Evolutionary conservation across 495 filamentous ascomycete species (phyloP), one percentile per base, ranked within the genome.

Genomic region (Neurospora sp.): DNA sequence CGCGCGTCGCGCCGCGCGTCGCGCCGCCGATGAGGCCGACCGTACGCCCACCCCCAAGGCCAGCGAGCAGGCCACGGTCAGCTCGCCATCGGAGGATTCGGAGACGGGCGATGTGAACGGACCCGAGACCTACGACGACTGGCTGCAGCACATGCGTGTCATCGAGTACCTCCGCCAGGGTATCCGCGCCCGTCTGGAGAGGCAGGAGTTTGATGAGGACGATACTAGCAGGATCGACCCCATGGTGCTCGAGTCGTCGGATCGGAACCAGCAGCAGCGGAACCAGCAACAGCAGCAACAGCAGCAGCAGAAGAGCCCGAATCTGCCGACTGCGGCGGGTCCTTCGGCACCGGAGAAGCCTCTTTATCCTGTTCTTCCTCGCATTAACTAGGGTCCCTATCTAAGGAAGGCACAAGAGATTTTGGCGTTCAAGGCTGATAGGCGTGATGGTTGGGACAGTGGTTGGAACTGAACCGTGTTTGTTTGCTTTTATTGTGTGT

Each of bases 71-170:
- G 65, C 71, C 31, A 68, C 80, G 20, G 82, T 82, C 73, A 78
- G 82, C 80, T 83, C 83, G 45, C 78, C 85, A 45, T 80, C 84
- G 4, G 84, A 85, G 68, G 76, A 22, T 14, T 81, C 83, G 2
- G 84, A 85, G 68, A 70, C 77, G 45, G 80, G 89, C 75, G 83
- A 85, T 61, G 27, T 65, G 12, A 65, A 65, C 27, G 53, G 53
- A 7, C 71, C 70, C 53, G 82, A 85, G 71, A 79, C 75, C 74
- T 90, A 95, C 75, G 91, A 93, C 73, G 85, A 86, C 42, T 96
- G 93, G 93, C 87, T 97, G 12, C 91, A 94, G 77, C 92, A 94
- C 81, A 89, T 94, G 72, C 91, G 93, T 38, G 86, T 90, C 45
- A 90, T 96, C 70, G 93, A 96, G 81, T 86, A 85, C 47, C 85